Base-by-base conservation (phyloP, 73 alveolate genomes). In the Paramecium tetraurelia region DNA sequence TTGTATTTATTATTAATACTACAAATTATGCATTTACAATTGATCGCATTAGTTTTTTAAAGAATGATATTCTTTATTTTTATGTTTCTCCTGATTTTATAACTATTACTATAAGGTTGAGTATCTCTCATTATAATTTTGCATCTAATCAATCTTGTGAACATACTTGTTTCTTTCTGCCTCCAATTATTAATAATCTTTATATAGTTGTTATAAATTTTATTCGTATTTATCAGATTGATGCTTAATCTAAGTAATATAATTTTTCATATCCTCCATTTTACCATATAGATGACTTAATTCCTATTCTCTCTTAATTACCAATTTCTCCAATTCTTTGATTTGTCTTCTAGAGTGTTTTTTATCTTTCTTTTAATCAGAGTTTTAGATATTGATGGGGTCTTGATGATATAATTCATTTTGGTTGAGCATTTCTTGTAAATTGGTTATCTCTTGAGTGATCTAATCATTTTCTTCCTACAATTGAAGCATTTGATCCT, bases 251-350 rank as follows among this genome's bases (percentile, higher is more conserved):
- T 29, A 11, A 35, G 58, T 38, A 75, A 35, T 24, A 75, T 75
- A 75, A 21, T 29, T 41, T 75, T 75, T 75, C 87, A 75, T 38
- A 21, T 75, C 87, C 21, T 75, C 87, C 38, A 38, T 35, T 35
- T 29, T 14, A 22, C 59, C 59, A 41, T 75, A 75, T 36, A 75
- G n/a, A 29, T 75, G 46, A 75, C 87, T 75, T 11, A 75, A 29
- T 75, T 75, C 87, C 36, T 75, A 75, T 20, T 75, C 87, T 38
- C 59, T 75, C 20, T 41, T 41, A n/a, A 75, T 41, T 12, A 75
- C 59, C 14, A 75, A 22, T 36, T 20, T 38, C 46, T 75, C 87
- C 21, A 75, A 41, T 41, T 75, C 87, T 41, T 75, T 75, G 5
- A 75, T 41, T 36, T 75, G n/a, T 11, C 38, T 41, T 75, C 87